A percentile compares a stretch with the other conserved stretches of the same genome.
These are phyloP conservation scores for Paramecium pentaurelia DNA, from an alignment of 73 alveolate species.

Conservation along the genomic window DNA sequence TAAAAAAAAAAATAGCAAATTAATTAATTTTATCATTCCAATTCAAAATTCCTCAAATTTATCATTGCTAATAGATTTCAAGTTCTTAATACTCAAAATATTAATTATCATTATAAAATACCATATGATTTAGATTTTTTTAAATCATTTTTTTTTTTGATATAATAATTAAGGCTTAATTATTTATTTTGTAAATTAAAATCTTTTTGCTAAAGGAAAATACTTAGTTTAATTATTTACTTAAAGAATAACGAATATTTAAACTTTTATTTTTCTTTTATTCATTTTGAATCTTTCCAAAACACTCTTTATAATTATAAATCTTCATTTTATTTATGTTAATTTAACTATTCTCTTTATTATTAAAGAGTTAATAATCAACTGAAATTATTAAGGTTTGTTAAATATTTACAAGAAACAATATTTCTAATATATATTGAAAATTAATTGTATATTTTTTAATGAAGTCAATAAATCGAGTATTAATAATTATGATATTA, in stretches of 20 bases:
- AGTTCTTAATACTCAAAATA: background rate
- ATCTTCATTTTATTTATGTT: background rate
- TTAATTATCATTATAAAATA: background rate
- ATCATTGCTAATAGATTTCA: background rate
- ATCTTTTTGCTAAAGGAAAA: no score
- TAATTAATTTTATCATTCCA: background rate
- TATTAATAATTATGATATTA: background rate
- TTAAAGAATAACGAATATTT: no score
- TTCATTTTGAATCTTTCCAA: background rate
- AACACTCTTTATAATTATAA: background rate
- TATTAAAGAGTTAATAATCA: no score
- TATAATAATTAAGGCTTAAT: no score
- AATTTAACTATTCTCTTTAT: background rate
- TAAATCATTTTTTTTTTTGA: no score
- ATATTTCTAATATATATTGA: background rate
- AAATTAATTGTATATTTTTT: background rate
- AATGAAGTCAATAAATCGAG: background rate
- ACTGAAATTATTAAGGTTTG: background rate
- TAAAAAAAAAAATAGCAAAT: background rate
- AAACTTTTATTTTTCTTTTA: background rate
- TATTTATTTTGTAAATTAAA: no score
- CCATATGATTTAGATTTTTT: background rate
- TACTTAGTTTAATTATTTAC: no score
- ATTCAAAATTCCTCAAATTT: background rate
- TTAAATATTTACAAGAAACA: background rate